These are phyloP conservation scores for Hanseniaspora taiwanica DNA, from an alignment of 805 yeast genomes.

Conservation along the genomic window DNA sequence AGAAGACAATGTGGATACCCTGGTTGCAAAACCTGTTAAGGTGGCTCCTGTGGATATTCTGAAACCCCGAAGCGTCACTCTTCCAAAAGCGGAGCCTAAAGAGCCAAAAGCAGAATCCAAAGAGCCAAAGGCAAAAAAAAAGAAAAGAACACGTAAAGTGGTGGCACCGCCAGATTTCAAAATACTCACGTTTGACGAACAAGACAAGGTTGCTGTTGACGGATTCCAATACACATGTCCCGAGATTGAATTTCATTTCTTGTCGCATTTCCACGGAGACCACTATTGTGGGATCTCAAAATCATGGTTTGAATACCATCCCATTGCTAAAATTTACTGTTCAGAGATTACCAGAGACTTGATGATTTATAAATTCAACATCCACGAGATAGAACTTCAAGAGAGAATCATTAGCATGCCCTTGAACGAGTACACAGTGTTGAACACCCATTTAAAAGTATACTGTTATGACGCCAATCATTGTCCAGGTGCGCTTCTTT, in stretches of 20 bases:
- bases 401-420: constrained; percentile 29
- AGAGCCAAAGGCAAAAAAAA: constrained; percentile 7
- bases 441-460: constrained; percentile 29
- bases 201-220: constrained; percentile 42
- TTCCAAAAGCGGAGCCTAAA: too few species aligned
- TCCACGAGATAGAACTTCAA: constrained; percentile 23
- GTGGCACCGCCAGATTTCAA: constrained; percentile 43
- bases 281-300: constrained; percentile 82
- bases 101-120: constrained; percentile 2
- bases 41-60: too few species aligned
- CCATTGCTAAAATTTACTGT: constrained; percentile 40
- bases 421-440: constrained; percentile 22
- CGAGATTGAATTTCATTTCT: constrained; percentile 38
- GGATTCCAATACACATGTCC: constrained; percentile 34
- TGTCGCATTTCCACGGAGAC: constrained; percentile 85
- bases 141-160: constrained; percentile 14
- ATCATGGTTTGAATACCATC: constrained; percentile 53
- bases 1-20: too few species aligned
- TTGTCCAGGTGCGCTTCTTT: constrained; percentile 89
- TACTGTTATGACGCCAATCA: constrained; percentile 77
- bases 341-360: constrained; percentile 56
- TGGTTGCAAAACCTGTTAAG: too few species aligned
- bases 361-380: constrained; percentile 38
- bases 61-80: too few species aligned
- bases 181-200: constrained; percentile 30